Evolutionary conservation across 1,284 basidiomycete genomes (phyloP).

Genomic region (Cutaneotrichosporon cyanovorans): DNA sequence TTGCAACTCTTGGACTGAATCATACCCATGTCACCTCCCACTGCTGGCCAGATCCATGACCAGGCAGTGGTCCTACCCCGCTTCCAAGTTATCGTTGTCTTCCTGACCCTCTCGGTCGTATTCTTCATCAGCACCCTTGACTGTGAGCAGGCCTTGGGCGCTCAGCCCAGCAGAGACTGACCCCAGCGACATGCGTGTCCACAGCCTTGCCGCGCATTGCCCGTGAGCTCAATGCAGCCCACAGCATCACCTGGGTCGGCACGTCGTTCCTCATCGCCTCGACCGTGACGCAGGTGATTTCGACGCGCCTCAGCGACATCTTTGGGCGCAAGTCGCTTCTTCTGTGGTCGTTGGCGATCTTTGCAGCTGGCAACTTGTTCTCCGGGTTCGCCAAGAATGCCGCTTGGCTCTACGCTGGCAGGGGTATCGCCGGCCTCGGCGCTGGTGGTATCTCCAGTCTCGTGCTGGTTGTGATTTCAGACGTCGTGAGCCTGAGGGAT

Average conservation of each 20-base stretch:
- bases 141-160: neutral
- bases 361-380: conserved; percentile 28
- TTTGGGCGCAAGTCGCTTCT: conserved; percentile 28
- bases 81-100: conserved; percentile 6
- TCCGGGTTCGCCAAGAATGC: conserved; percentile 29
- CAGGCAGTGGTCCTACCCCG: conserved; percentile 5
- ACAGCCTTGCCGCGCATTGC: conserved; percentile 27
- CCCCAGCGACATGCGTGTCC: conserved; percentile 23
- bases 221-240: conserved; percentile 21
- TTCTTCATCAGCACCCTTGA: conserved; percentile 8
- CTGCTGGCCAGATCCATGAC: conserved; percentile 2
- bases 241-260: conserved; percentile 31
- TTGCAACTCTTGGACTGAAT: no score
- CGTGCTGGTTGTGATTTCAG: conserved; percentile 43
- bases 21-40: no score
- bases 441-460: conserved; percentile 45
- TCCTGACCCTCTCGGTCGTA: conserved; percentile 5
- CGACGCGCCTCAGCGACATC: conserved; percentile 27
- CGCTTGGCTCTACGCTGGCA: conserved; percentile 29
- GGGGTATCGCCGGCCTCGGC: conserved; percentile 46
- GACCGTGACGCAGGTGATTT: conserved; percentile 29
- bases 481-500: conserved; percentile 43
- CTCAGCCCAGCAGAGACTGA: no score
- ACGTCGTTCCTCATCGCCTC: conserved; percentile 31
- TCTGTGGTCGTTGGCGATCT: conserved; percentile 18